Evolutionary conservation across 1,284 basidiomycete genomes (phyloP).

Genomic region (Takashimella tepidaria): DNA sequence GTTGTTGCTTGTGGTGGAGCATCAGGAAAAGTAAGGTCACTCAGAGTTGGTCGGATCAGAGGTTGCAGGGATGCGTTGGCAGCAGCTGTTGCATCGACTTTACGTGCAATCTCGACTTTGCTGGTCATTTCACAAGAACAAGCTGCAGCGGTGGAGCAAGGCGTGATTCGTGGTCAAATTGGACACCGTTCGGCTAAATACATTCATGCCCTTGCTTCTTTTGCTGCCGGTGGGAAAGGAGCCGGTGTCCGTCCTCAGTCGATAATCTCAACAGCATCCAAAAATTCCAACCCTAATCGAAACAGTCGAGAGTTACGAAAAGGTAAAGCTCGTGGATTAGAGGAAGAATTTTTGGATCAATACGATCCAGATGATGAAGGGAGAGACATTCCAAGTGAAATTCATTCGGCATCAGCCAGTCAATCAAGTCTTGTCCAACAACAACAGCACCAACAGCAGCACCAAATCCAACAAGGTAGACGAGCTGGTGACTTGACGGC

Average conservation of each 20-base stretch:
- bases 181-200: constrained; percentile 20
- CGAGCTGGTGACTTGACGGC: constrained; percentile 16
- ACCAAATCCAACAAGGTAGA: neutral
- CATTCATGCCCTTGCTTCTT: neutral
- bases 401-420: constrained; percentile 17
- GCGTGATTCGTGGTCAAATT: constrained; percentile 25
- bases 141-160: constrained; percentile 23
- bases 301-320: constrained; percentile 4
- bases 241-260: constrained; percentile 1
- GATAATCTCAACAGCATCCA: neutral
- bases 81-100: constrained; percentile 17
- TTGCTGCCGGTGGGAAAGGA: neutral
- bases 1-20: constrained; percentile 7
- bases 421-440: constrained; percentile 19
- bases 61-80: constrained; percentile 6
- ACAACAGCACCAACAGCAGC: constrained; percentile 5
- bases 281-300: neutral
- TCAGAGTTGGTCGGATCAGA: neutral
- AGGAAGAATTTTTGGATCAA: constrained; percentile 38
- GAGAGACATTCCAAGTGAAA: constrained; percentile 10
- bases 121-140: constrained; percentile 33
- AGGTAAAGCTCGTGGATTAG: constrained; percentile 21
- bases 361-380: constrained; percentile 25
- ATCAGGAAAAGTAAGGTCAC: constrained; percentile 1
- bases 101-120: constrained; percentile 24